phyloP scores from a whole-genome alignment of 208 protist genomes.

The Trypanosoma brucei region DNA sequence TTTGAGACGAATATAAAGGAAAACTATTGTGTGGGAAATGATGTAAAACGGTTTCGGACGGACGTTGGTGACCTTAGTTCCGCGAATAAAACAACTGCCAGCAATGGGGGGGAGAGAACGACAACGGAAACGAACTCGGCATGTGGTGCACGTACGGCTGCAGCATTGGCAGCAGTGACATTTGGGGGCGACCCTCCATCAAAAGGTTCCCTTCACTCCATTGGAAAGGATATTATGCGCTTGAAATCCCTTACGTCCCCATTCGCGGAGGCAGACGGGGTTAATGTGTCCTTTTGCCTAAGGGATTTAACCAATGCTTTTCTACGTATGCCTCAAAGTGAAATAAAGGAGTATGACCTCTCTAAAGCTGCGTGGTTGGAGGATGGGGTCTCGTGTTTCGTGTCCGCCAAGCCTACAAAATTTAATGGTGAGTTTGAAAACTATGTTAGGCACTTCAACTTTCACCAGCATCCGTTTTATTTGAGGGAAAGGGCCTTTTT shows the following conservation, averaged over 20 bases:
- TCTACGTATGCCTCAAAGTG: conserved; percentile 33
- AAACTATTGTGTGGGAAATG: conserved; percentile 52
- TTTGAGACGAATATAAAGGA: conserved; percentile 33
- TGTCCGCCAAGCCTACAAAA: conserved; percentile 34
- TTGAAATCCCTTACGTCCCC: conserved; percentile 5
- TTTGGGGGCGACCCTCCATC: neutral
- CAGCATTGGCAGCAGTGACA: neutral
- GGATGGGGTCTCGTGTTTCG: conserved; percentile 52
- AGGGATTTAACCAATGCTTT: conserved; percentile 60
- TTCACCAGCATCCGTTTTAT: conserved; percentile 64
- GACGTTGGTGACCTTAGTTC: conserved; percentile 9
- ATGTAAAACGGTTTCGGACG: conserved; percentile 32
- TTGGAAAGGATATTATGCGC: neutral
- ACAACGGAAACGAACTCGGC: too few species aligned
- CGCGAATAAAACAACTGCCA: too few species aligned
- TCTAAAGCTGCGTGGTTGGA: conserved; percentile 38
- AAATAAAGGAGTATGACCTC: conserved; percentile 33
- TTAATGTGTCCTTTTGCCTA: conserved; percentile 66
- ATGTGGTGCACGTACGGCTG: neutral
- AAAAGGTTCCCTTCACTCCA: neutral
- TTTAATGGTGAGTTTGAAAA: conserved; percentile 49
- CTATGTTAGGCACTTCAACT: conserved; percentile 54
- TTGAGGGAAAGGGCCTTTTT: conserved; percentile 55
- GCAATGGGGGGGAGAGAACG: too few species aligned
- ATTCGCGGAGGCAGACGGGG: conserved; percentile 27